A percentile compares a stretch with the other conserved stretches of the same genome.
These are phyloP conservation scores for Phytopythium montanum DNA, from an alignment of 352 stramenopile species.

Conservation along the genomic window DNA sequence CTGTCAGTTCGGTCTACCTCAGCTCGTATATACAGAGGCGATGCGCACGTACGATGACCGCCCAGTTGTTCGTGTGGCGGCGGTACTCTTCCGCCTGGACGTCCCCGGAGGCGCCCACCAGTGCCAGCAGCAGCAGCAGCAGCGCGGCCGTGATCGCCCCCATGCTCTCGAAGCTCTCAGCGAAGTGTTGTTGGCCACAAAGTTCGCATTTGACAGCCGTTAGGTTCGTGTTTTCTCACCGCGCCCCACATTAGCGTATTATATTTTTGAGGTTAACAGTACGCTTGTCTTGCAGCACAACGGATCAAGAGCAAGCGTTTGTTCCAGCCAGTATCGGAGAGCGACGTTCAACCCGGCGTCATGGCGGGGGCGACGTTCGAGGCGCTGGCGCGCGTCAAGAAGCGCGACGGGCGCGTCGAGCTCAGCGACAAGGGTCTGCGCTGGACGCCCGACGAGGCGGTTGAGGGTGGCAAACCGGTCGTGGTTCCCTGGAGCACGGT, in stretches of 20 bases:
- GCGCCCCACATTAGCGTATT: too few species aligned
- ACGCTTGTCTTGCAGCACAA: too few species aligned
- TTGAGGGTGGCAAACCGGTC: conserved; percentile 25
- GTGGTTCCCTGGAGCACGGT: conserved; percentile 64
- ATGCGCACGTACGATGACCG: conserved; percentile 58
- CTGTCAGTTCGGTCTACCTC: background rate
- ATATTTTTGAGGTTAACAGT: too few species aligned
- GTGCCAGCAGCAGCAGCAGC: conserved; percentile 18
- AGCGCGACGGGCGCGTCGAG: conserved; percentile 63
- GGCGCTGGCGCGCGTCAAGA: conserved; percentile 72
- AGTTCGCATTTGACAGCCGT: background rate
- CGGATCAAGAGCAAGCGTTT: background rate
- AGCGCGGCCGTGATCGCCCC: conserved; percentile 16
- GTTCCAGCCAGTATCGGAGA: background rate
- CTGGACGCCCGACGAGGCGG: conserved; percentile 49
- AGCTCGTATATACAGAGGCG: background rate
- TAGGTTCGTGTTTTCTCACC: background rate
- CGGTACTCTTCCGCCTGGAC: conserved; percentile 35
- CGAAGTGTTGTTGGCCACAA: background rate
- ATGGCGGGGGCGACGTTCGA: conserved; percentile 26
- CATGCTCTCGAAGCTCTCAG: background rate
- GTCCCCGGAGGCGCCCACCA: background rate
- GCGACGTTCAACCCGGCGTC: background rate
- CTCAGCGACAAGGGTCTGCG: conserved; percentile 55
- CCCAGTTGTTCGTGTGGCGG: conserved; percentile 87